Conservation (phyloP, 352 stramenopile species). For the Phytophthora lateralis region DNA sequence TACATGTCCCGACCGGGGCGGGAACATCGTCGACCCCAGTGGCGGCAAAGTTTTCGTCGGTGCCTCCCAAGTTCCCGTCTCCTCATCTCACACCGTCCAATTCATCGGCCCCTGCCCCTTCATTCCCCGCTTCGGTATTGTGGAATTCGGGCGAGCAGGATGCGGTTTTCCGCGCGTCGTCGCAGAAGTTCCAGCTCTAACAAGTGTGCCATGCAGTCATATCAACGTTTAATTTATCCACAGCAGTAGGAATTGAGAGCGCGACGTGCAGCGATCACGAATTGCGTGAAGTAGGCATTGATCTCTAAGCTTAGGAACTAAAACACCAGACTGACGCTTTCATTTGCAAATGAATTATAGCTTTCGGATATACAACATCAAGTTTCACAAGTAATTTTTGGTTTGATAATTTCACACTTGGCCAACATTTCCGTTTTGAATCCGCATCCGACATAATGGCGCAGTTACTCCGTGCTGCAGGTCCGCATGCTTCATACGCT, state of each 20-base stretch:
- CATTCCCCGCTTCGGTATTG: slow-evolving; percentile 59
- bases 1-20: slow-evolving; percentile 18
- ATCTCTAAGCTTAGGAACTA: not conserved
- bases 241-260: slow-evolving; percentile 2
- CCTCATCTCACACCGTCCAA: slow-evolving; percentile 54
- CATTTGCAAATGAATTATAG: not conserved
- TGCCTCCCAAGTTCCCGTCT: slow-evolving; percentile 42
- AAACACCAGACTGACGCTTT: not conserved
- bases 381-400: slow-evolving; percentile 7
- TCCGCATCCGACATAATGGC: slow-evolving; percentile 35
- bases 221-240: slow-evolving; percentile 36
- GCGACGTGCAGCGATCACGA: not conserved
- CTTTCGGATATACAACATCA: slow-evolving; percentile 8
- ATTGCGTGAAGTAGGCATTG: slow-evolving; percentile 1
- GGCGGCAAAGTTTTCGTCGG: not conserved
- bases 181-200: slow-evolving; percentile 27
- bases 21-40: slow-evolving; percentile 42
- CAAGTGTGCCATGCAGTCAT: not conserved
- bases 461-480: slow-evolving; percentile 52
- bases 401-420: too few relatives aligned
- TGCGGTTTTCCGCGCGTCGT: slow-evolving; percentile 1
- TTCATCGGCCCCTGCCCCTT: slow-evolving; percentile 31
- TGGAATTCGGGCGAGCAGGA: slow-evolving; percentile 49
- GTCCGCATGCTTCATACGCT: slow-evolving; percentile 11
- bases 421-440: not conserved